Evolutionary conservation across 2,329 filamentous ascomycete species (phyloP), one percentile per base, ranked within the genome.

Genomic region (Rutstroemia sydowiana): DNA sequence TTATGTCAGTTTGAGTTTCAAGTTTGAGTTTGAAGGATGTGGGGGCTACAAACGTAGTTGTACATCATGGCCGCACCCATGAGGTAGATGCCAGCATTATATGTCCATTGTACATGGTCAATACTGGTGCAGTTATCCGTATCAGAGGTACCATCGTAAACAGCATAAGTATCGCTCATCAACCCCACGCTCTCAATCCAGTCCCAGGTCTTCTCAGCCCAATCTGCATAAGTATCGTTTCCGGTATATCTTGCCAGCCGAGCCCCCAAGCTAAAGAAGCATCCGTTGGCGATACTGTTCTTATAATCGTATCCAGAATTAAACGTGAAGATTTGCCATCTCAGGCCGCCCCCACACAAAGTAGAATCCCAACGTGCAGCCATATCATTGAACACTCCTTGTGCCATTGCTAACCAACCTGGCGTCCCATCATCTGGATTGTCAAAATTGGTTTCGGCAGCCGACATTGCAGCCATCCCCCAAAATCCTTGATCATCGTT

Each of bases 301-400:
- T 82, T 92, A 74, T 91, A 90, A 59, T 84, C 76, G 68, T 84
- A 95, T 23, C 89, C 89, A 26, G 77, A 79, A 65, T 95, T 92
- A 73, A 86, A 89, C 1, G 78, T 75, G 65, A 87, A 92, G 48
- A 95, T 89, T 69, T 95, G 88, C 87, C 87, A 92, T 56, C 86
- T 78, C 48, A 93, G 67, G 5, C 88, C 88, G 41, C 88, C 88
- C n/a, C 73, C 75, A 60, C 88, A 93, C 48, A 79, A 70, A 1
- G 73, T 68, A 0, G 67, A 71, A 56, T 91, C 87, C 88, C 87
- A 93, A 39, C 87, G 78, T 16, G 73, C 71, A 2, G 80, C 81
- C 63, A 90, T 86, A 3, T 84, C 68, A 89, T 87, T 48, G 73
- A 77, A 74, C 31, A 89, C 85, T 46, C 83, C 86, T 65, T 89